These are phyloP conservation scores for Beta lomatogona DNA, from an alignment of 179 eudicot genomes.

Conservation along the genomic window DNA sequence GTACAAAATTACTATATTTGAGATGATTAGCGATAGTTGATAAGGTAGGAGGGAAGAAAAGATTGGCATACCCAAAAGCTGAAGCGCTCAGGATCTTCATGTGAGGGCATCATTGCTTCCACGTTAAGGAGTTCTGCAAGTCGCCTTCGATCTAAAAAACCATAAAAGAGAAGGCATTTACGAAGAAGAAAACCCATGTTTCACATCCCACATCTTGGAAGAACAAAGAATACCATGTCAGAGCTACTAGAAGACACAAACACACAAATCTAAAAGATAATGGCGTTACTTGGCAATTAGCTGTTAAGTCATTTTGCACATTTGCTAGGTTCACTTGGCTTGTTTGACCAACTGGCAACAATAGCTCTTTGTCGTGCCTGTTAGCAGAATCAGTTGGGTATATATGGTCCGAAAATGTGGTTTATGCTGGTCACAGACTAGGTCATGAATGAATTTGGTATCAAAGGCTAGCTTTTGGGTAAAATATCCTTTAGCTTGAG, in stretches of 20 bases:
- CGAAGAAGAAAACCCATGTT: neutral
- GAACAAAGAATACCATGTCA: neutral
- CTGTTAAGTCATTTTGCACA: neutral
- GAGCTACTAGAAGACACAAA: neutral
- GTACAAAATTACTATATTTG: slow-evolving; percentile 4
- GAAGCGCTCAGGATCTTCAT: slow-evolving; percentile 81
- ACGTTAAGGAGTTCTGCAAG: slow-evolving; percentile 69
- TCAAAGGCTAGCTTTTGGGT: neutral
- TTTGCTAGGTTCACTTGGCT: neutral
- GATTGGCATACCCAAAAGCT: slow-evolving; percentile 86
- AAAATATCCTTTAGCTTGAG: neutral
- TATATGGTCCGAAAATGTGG: too few species aligned
- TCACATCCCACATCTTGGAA: neutral
- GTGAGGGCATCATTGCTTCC: slow-evolving; percentile 86
- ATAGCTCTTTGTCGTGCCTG: neutral
- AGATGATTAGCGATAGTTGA: neutral
- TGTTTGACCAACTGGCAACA: neutral
- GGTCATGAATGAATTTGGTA: neutral
- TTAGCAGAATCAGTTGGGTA: neutral
- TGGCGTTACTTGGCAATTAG: neutral
- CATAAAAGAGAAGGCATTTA: slow-evolving; percentile 4
- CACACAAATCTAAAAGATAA: neutral
- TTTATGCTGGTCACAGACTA: too few species aligned
- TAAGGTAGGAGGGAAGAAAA: slow-evolving; percentile 4
- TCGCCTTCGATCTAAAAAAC: slow-evolving; percentile 60